These are phyloP conservation scores for Sequoiadendron giganteum DNA, from an alignment of 75 land plant species.

Conservation along the genomic window DNA sequence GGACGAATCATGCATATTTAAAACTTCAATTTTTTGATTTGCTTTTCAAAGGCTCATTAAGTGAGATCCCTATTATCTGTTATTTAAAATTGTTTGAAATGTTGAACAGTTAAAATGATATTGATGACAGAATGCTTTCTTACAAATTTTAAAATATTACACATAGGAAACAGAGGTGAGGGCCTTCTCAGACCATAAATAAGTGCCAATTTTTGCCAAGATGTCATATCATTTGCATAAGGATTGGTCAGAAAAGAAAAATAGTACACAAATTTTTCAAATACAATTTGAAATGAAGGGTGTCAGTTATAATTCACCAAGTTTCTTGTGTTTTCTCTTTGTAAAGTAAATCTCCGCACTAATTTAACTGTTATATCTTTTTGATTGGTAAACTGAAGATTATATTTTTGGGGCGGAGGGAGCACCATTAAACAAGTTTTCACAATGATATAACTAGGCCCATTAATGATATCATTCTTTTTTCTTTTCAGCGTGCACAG, in stretches of 20 bases:
- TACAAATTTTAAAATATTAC: not conserved
- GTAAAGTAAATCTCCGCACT: not conserved
- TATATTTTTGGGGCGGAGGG: not conserved
- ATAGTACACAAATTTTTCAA: not conserved
- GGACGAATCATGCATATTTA: not conserved
- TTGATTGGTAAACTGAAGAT: not conserved
- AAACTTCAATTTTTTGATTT: not conserved
- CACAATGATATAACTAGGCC: not conserved
- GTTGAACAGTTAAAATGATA: not conserved
- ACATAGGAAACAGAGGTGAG: not conserved
- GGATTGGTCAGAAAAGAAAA: not conserved
- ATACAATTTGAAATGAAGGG: not conserved
- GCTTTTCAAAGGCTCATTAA: not conserved
- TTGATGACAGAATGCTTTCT: not conserved
- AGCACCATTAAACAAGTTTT: not conserved
- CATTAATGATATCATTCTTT: not conserved
- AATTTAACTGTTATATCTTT: not conserved
- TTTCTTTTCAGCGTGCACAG: slow-evolving; percentile 75
- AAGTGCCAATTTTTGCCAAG: not conserved
- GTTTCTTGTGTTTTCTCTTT: not conserved
- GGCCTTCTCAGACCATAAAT: not conserved
- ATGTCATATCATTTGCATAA: not conserved
- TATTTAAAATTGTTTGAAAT: not conserved
- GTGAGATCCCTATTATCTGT: not conserved
- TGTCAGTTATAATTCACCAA: not conserved